These are phyloP conservation scores for Pleoardoris graminearum DNA, from an alignment of 2,329 filamentous ascomycete species.

Conservation along the genomic window DNA sequence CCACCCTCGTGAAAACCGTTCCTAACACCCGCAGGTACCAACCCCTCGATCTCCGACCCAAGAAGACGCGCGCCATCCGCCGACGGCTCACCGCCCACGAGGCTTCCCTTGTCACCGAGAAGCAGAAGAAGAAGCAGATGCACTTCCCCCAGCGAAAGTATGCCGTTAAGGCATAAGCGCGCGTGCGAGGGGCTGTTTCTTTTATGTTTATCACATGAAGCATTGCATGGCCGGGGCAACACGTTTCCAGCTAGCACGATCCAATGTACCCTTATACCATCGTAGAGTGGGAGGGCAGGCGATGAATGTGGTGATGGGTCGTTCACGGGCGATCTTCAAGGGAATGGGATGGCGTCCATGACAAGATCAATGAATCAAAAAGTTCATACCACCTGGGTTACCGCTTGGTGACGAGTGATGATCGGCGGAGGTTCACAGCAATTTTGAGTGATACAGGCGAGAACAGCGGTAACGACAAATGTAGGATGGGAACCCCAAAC, in stretches of 20 bases:
- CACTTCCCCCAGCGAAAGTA: constrained; percentile 99
- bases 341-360: constrained; percentile 47
- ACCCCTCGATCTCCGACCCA: constrained; percentile 95
- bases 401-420: constrained; percentile 9
- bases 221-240: constrained; percentile 47
- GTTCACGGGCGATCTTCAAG: constrained; percentile 43
- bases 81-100: constrained; percentile 93
- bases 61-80: constrained; percentile 97
- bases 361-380: constrained; percentile 49
- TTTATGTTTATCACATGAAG: constrained; percentile 45
- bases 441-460: too few species aligned
- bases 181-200: constrained; percentile 37
- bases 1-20: background rate
- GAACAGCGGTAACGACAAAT: too few species aligned
- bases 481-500: too few species aligned
- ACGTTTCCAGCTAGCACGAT: constrained; percentile 41
- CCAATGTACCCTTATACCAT: constrained; percentile 47
- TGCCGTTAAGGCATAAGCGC: constrained; percentile 85
- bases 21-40: constrained; percentile 63
- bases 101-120: constrained; percentile 79
- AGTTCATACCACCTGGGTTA: constrained; percentile 41
- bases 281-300: constrained; percentile 37
- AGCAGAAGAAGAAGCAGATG: constrained; percentile 92
- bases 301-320: constrained; percentile 27
- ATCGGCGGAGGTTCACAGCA: too few species aligned